phyloP scores from a whole-genome alignment of 352 stramenopile genomes.

The Thraustochytrium striatum region DNA sequence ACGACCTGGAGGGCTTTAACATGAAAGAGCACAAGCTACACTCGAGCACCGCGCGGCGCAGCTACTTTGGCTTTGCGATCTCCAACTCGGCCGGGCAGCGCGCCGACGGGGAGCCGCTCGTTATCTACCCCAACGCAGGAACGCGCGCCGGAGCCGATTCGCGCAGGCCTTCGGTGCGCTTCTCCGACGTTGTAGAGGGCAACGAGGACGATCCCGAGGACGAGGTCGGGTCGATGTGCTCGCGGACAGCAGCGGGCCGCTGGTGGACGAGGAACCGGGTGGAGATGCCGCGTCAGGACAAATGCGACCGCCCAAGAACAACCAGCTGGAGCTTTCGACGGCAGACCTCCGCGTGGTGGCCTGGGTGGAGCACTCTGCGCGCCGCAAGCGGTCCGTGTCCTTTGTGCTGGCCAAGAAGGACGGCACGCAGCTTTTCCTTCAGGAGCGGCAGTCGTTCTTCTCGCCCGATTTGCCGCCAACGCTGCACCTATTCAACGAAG shows the following conservation, averaged over 20 bases:
- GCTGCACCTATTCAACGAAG: too few species aligned
- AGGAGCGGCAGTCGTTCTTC: constrained; percentile 5
- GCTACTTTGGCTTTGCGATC: constrained; percentile 3
- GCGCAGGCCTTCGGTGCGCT: too few species aligned
- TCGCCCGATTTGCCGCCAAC: too few species aligned
- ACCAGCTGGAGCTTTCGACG: constrained; percentile 8
- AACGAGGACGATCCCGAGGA: too few species aligned
- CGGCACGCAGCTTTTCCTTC: background rate
- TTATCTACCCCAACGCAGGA: background rate
- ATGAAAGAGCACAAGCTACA: background rate
- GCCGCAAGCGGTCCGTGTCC: background rate
- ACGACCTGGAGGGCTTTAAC: constrained; percentile 25
- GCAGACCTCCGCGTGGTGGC: constrained; percentile 3
- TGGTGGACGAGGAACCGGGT: too few species aligned
- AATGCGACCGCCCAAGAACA: too few species aligned
- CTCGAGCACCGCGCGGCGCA: background rate
- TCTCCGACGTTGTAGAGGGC: too few species aligned
- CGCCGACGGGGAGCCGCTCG: background rate
- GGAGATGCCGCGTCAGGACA: too few species aligned
- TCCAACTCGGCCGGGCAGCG: background rate
- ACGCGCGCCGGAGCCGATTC: too few species aligned
- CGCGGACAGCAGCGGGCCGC: too few species aligned
- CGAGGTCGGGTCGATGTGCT: too few species aligned
- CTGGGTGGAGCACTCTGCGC: constrained; percentile 5
- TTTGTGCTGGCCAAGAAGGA: background rate